Percentiles rank a stretch among this genome's conserved stretches.
phyloP scores from a whole-genome alignment of 768 basidiomycete genomes.

The Russula sp. region DNA sequence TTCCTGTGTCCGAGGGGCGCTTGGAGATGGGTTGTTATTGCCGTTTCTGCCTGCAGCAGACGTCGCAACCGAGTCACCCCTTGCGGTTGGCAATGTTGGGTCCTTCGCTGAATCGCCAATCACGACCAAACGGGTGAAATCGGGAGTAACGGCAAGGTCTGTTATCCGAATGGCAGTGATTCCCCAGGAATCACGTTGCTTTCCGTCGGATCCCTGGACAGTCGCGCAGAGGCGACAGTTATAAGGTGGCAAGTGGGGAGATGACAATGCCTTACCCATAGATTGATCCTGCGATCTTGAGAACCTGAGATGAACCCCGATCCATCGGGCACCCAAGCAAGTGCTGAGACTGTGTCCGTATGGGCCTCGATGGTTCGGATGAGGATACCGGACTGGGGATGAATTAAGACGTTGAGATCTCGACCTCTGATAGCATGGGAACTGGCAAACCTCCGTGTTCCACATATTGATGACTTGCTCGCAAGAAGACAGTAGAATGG shows the following conservation, averaged over 20 bases:
- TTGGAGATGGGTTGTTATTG: constrained; percentile 27
- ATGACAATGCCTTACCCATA: constrained; percentile 57
- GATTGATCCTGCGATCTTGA: constrained; percentile 74
- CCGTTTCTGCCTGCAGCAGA: constrained; percentile 27
- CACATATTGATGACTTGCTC: constrained; percentile 83
- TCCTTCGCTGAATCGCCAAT: constrained; percentile 57
- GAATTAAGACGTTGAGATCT: constrained; percentile 14
- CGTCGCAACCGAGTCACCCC: constrained; percentile 26
- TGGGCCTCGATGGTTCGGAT: constrained; percentile 64
- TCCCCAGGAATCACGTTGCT: constrained; percentile 62
- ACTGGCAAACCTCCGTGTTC: constrained; percentile 68
- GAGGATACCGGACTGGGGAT: constrained; percentile 62
- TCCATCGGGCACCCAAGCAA: constrained; percentile 85
- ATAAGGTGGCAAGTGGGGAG: constrained; percentile 7
- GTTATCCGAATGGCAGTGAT: constrained; percentile 72
- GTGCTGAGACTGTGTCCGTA: constrained; percentile 75
- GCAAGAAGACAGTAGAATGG: constrained; percentile 73
- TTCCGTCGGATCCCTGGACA: constrained; percentile 66
- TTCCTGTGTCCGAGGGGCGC: constrained; percentile 37
- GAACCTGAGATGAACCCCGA: constrained; percentile 87
- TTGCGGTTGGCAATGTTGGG: constrained; percentile 5
- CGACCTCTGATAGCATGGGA: constrained; percentile 6
- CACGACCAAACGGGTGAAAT: constrained; percentile 77
- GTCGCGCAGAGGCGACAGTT: constrained; percentile 14
- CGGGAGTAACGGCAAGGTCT: constrained; percentile 83